A percentile compares a stretch with the other conserved stretches of the same genome.
These are phyloP conservation scores for Tetracladium maxilliforme DNA, from an alignment of 2,329 filamentous ascomycete species.

Conservation along the genomic window DNA sequence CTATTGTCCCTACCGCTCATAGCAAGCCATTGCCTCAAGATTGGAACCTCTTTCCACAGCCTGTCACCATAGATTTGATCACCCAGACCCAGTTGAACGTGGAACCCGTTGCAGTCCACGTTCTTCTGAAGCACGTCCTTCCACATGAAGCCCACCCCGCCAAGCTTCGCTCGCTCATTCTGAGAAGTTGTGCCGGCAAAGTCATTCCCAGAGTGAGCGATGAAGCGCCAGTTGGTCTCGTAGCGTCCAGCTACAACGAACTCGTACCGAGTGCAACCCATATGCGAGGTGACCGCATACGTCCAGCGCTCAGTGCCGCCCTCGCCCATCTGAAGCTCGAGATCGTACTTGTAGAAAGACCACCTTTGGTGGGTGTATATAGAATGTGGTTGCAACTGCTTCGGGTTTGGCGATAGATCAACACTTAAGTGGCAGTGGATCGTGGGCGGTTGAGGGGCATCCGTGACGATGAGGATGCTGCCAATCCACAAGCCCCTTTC, in stretches of 20 bases:
- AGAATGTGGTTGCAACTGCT: slow-evolving; percentile 66
- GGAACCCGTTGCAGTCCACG: slow-evolving; percentile 88
- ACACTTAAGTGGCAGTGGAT: slow-evolving; percentile 87
- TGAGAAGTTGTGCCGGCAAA: slow-evolving; percentile 80
- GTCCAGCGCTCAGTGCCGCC: slow-evolving; percentile 77
- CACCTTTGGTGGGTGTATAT: slow-evolving; percentile 87
- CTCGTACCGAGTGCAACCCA: slow-evolving; percentile 96
- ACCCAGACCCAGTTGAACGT: slow-evolving; percentile 81
- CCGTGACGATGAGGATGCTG: slow-evolving; percentile 85
- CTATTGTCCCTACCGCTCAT: slow-evolving; percentile 88
- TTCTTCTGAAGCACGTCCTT: slow-evolving; percentile 98
- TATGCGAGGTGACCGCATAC: slow-evolving; percentile 90
- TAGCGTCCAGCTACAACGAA: slow-evolving; percentile 85
- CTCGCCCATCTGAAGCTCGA: slow-evolving; percentile 84
- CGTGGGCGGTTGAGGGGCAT: slow-evolving; percentile 81
- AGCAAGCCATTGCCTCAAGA: slow-evolving; percentile 87
- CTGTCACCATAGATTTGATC: slow-evolving; percentile 93
- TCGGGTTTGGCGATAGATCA: slow-evolving; percentile 84
- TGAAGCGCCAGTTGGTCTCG: slow-evolving; percentile 89
- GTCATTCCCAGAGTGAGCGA: slow-evolving; percentile 92
- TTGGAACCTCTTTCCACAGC: slow-evolving; percentile 88
- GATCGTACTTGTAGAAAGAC: slow-evolving; percentile 90
- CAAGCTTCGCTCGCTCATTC: slow-evolving; percentile 71
- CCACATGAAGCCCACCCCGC: slow-evolving; percentile 94
- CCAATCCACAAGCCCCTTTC: slow-evolving; percentile 84